Conservation (phyloP, 345 rosid genomes). For the Eutrema japonicum region DNA sequence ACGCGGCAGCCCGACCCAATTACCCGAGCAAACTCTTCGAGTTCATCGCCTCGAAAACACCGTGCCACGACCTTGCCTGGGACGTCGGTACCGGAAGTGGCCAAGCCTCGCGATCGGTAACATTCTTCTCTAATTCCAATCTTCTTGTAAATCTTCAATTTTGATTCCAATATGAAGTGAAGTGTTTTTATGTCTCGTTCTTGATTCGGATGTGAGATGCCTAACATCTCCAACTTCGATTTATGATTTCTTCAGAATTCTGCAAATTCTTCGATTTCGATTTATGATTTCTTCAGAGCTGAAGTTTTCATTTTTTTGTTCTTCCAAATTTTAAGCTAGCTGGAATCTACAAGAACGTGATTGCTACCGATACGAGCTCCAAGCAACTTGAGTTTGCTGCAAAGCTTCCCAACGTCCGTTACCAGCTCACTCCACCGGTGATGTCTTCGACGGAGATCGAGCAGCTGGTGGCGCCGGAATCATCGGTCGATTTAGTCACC, state of each 20-base stretch:
- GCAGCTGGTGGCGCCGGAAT: constrained; percentile 44
- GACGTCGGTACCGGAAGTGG: constrained; percentile 92
- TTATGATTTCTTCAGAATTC: too few relatives aligned
- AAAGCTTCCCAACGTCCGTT: constrained; percentile 60
- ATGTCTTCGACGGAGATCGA: constrained; percentile 56
- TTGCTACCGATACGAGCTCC: constrained; percentile 84
- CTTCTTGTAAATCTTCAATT: not conserved
- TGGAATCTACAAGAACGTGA: constrained; percentile 63
- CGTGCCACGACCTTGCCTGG: constrained; percentile 74
- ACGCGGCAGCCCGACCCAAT: constrained; percentile 63
- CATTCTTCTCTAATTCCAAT: not conserved
- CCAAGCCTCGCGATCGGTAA: constrained; percentile 77
- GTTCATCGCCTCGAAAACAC: constrained; percentile 75
- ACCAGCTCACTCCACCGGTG: constrained; percentile 58
- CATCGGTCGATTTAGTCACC: constrained; percentile 67
- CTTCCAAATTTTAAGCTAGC: constrained; percentile 50
- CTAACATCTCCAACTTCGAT: not conserved
- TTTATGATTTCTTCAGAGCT: not conserved
- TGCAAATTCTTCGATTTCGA: not conserved
- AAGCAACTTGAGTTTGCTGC: constrained; percentile 68
- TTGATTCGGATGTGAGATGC: too few relatives aligned
- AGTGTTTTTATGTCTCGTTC: too few relatives aligned
- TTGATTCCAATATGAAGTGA: not conserved
- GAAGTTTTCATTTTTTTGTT: not conserved
- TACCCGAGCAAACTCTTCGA: constrained; percentile 70